phyloP scores from a whole-genome alignment of 2,329 filamentous ascomycete genomes.

The Zasmidium angulare region DNA sequence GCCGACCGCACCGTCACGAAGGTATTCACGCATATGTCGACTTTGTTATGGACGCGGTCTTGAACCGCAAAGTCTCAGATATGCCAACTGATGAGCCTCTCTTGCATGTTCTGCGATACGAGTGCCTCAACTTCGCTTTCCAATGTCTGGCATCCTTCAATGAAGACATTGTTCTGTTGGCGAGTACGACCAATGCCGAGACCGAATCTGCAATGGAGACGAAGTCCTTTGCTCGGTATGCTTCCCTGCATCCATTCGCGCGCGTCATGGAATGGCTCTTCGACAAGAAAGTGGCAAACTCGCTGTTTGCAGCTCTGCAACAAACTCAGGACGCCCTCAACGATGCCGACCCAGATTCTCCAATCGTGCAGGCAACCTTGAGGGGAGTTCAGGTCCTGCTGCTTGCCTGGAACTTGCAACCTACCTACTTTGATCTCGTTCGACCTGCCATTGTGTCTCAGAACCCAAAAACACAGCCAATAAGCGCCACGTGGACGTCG shows the following conservation, averaged over 20 bases:
- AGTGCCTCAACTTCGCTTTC: slow-evolving; percentile 80
- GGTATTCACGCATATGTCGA: slow-evolving; percentile 94
- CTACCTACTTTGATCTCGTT: slow-evolving; percentile 88
- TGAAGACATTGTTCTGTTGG: slow-evolving; percentile 84
- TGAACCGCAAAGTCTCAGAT: slow-evolving; percentile 48
- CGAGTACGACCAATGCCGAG: slow-evolving; percentile 72
- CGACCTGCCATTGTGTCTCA: slow-evolving; percentile 73
- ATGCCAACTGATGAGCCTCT: slow-evolving; percentile 64
- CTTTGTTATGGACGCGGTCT: slow-evolving; percentile 77
- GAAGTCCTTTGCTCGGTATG: slow-evolving; percentile 74
- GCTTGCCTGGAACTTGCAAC: slow-evolving; percentile 79
- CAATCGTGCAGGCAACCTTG: slow-evolving; percentile 75
- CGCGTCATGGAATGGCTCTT: slow-evolving; percentile 98
- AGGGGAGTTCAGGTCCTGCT: slow-evolving; percentile 82
- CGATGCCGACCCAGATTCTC: slow-evolving; percentile 72
- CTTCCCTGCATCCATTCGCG: slow-evolving; percentile 85
- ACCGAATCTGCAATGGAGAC: slow-evolving; percentile 74
- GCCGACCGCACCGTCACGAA: slow-evolving; percentile 72
- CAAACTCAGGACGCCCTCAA: slow-evolving; percentile 73
- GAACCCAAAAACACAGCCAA: slow-evolving; percentile 57
- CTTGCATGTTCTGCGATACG: slow-evolving; percentile 64
- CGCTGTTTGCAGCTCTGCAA: slow-evolving; percentile 75
- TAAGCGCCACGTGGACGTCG: slow-evolving; percentile 77
- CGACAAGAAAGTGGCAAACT: slow-evolving; percentile 81
- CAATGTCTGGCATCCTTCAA: slow-evolving; percentile 85